These are phyloP conservation scores for Alloteropsis angusta DNA, from an alignment of 202 grass and related monocot species.

Conservation along the genomic window DNA sequence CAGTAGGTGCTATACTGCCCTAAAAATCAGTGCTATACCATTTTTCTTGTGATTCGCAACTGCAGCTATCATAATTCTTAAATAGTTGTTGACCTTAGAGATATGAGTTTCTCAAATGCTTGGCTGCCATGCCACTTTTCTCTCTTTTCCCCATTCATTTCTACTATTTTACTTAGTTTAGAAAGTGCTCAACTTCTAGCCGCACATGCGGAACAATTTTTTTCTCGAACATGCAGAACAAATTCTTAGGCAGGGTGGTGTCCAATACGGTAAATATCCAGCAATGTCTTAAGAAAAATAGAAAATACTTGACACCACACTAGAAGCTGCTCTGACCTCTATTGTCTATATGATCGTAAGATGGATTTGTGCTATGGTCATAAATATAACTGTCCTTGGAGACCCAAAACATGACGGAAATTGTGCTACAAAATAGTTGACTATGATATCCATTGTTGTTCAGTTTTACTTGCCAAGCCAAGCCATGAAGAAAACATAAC, in stretches of 20 bases:
- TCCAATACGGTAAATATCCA: not conserved
- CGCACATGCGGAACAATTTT: not conserved
- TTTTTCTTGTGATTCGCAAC: conserved; percentile 13
- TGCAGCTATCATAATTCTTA: not conserved
- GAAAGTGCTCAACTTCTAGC: not conserved
- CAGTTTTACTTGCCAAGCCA: not conserved
- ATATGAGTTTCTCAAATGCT: not conserved
- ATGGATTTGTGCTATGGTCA: not conserved
- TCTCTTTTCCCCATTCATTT: not conserved
- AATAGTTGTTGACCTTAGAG: not conserved
- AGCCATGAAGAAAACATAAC: not conserved
- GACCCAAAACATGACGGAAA: not conserved
- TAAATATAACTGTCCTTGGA: not conserved
- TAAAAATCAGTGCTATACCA: conserved; percentile 9
- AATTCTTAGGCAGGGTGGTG: not conserved
- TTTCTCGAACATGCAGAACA: no score
- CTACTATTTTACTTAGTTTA: not conserved
- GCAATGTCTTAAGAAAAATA: not conserved
- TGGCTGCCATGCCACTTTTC: not conserved
- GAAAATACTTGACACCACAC: not conserved
- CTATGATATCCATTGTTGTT: not conserved
- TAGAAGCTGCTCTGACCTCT: not conserved
- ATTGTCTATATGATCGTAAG: not conserved
- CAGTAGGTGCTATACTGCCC: conserved; percentile 9
- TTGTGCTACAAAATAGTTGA: not conserved